Percentiles rank a stretch among this genome's conserved stretches.
phyloP scores from a whole-genome alignment of 1,284 basidiomycete species.

The Tylopilus sp. region DNA sequence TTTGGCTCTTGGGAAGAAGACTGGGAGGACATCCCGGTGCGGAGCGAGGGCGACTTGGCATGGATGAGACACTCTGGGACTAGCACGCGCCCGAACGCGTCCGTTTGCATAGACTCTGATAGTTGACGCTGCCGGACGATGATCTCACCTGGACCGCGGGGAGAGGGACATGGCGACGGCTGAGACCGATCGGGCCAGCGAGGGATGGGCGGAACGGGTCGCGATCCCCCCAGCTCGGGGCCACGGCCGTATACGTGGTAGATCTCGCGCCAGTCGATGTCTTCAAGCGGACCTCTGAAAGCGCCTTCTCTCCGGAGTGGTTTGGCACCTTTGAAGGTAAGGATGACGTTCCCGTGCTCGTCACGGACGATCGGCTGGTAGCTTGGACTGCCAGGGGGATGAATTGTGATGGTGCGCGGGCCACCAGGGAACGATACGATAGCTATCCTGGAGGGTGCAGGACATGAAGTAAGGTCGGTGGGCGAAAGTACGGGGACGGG shows the following conservation, averaged over 20 bases:
- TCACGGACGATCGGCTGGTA: constrained; percentile 29
- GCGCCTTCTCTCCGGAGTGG: constrained; percentile 35
- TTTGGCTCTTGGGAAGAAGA: constrained; percentile 9
- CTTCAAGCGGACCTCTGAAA: constrained; percentile 27
- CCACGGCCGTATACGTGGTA: constrained; percentile 28
- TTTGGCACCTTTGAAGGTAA: constrained; percentile 22
- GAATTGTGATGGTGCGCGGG: constrained; percentile 39
- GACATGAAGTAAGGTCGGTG: background rate
- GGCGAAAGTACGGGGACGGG: constrained; percentile 8
- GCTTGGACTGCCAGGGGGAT: constrained; percentile 30
- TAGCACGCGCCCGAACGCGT: constrained; percentile 25
- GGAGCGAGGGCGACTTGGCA: constrained; percentile 1
- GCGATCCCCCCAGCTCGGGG: background rate
- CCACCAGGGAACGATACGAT: constrained; percentile 35
- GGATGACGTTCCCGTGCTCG: constrained; percentile 29
- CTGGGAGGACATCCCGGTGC: background rate
- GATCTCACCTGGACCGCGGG: constrained; percentile 14
- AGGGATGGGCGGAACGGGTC: constrained; percentile 9
- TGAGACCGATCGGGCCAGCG: constrained; percentile 22
- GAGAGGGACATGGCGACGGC: background rate
- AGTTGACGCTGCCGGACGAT: constrained; percentile 23
- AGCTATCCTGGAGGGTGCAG: constrained; percentile 18
- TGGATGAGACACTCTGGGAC: background rate
- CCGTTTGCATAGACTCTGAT: constrained; percentile 15
- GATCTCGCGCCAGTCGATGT: constrained; percentile 22